Conservation (phyloP, 805 yeast species). For the Saitoella complicata region DNA sequence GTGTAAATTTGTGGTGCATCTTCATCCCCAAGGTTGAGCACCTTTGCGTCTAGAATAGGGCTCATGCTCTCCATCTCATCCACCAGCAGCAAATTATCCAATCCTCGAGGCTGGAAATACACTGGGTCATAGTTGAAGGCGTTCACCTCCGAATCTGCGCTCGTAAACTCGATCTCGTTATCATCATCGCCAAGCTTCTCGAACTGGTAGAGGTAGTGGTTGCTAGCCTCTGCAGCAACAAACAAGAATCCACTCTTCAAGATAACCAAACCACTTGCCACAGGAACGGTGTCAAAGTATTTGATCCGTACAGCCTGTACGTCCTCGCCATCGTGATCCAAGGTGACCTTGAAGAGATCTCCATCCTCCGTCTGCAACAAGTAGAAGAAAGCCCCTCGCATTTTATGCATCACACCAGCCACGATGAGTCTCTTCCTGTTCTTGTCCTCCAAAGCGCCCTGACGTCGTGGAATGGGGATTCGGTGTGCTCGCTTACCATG, state of each 20-base stretch:
- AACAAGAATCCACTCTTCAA: constrained; percentile 63
- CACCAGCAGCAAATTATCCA: constrained; percentile 43
- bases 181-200: constrained; percentile 54
- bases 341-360: constrained; percentile 53
- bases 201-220: constrained; percentile 61
- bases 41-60: constrained; percentile 34
- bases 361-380: constrained; percentile 57
- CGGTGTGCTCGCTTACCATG: constrained; percentile 19
- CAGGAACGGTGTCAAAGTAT: constrained; percentile 66
- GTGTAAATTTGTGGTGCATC: constrained; percentile 28
- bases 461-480: constrained; percentile 43
- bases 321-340: constrained; percentile 28
- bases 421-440: constrained; percentile 26
- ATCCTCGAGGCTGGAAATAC: constrained; percentile 14
- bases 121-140: constrained; percentile 22
- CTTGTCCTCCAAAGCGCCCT: constrained; percentile 10
- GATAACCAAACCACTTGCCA: constrained; percentile 38
- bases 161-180: constrained; percentile 24
- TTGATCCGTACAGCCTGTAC: constrained; percentile 32
- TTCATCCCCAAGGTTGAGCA: constrained; percentile 20
- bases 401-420: constrained; percentile 45
- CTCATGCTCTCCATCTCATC: constrained; percentile 32
- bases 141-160: constrained; percentile 18
- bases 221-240: constrained; percentile 45
- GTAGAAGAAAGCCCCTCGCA: constrained; percentile 48